Conservation (phyloP, 306 rosid species). For the Morella rubra region DNA sequence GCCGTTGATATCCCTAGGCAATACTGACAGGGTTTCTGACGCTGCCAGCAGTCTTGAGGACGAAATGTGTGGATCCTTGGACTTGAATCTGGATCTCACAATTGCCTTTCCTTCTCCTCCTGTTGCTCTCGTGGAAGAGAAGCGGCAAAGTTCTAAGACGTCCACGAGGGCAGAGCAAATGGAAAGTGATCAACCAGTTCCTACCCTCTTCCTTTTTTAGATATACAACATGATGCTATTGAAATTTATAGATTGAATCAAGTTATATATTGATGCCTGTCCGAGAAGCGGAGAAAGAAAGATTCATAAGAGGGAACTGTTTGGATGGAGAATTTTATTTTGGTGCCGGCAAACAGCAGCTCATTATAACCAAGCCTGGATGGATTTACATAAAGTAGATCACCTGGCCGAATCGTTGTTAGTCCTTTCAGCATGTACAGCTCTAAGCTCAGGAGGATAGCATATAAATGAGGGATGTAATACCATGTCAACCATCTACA, state of each 20-base stretch:
- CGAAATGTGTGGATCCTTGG: conserved; percentile 23
- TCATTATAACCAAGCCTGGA: conserved; percentile 1
- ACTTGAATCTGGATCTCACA: conserved; percentile 55
- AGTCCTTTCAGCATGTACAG: not conserved
- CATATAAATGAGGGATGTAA: not conserved
- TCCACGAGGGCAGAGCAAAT: conserved; percentile 8
- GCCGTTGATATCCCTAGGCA: not conserved
- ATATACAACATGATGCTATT: not conserved
- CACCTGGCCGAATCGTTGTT: not conserved
- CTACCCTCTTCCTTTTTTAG: conserved; percentile 42
- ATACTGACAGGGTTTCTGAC: conserved; percentile 21
- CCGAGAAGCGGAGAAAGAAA: conserved; percentile 2
- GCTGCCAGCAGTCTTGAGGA: conserved; percentile 26
- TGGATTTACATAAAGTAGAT: not conserved
- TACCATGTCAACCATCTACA: not conserved
- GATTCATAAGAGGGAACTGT: not conserved
- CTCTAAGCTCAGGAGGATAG: not conserved
- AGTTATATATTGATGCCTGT: not conserved
- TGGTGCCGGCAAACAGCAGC: conserved; percentile 3
- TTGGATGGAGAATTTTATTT: conserved; percentile 8
- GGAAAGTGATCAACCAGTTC: conserved; percentile 22
- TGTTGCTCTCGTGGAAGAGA: conserved; percentile 14
- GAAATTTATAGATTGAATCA: not conserved
- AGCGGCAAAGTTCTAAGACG: conserved; percentile 17
- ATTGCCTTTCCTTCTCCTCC: conserved; percentile 51